phyloP scores from a whole-genome alignment of 2,329 filamentous ascomycete species.

The Penicillium sumatraense region DNA sequence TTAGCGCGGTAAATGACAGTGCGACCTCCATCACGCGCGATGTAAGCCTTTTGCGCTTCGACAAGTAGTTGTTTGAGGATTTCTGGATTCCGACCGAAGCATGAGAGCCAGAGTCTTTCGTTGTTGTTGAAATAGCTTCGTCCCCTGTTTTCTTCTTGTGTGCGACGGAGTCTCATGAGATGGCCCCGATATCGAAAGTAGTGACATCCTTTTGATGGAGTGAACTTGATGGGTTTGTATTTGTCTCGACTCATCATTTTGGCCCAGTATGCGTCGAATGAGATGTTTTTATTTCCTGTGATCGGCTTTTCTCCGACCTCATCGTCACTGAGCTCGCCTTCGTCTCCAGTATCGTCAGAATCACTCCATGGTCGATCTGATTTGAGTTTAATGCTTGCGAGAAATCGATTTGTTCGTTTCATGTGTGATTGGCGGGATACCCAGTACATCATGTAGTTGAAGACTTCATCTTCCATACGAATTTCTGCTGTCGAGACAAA shows the following conservation, averaged over 20 bases:
- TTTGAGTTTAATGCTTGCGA: conserved; percentile 62
- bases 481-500: conserved; percentile 70
- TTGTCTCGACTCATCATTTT: conserved; percentile 41
- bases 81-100: conserved; percentile 34
- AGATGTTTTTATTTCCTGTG: conserved; percentile 35
- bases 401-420: conserved; percentile 62
- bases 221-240: conserved; percentile 55
- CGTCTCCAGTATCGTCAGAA: conserved; percentile 21
- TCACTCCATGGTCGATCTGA: conserved; percentile 44
- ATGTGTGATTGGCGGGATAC: conserved; percentile 66
- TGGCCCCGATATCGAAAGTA: conserved; percentile 68
- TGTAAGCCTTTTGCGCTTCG: conserved; percentile 38
- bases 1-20: conserved; percentile 43
- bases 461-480: conserved; percentile 71
- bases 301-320: conserved; percentile 20
- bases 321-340: conserved; percentile 26
- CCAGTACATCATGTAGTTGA: conserved; percentile 73
- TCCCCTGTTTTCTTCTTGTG: conserved; percentile 22
- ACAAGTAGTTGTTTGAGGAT: conserved; percentile 37
- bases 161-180: conserved; percentile 48
- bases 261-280: conserved; percentile 44
- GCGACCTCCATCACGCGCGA: conserved; percentile 36
- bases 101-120: conserved; percentile 36
- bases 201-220: conserved; percentile 68
- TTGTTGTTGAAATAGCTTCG: conserved; percentile 15